These are phyloP conservation scores for Penicillium mononematosum DNA, from an alignment of 495 filamentous ascomycete species.

Conservation along the genomic window DNA sequence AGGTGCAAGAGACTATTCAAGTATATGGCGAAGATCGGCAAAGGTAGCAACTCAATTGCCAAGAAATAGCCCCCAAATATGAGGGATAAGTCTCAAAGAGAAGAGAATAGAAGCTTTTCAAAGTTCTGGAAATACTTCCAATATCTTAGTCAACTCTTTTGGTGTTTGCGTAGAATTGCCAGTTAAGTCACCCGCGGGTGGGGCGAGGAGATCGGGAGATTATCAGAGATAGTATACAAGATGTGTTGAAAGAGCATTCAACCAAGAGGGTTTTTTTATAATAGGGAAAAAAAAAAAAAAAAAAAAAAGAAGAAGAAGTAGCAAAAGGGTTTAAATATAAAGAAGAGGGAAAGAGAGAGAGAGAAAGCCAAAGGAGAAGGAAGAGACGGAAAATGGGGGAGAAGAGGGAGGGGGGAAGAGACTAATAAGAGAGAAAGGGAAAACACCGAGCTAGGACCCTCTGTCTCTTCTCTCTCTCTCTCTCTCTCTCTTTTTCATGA, in stretches of 20 bases:
- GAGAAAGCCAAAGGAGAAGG: slow-evolving; percentile 8
- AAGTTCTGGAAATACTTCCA: not conserved
- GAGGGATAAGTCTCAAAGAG: not conserved
- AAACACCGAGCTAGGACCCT: slow-evolving; percentile 13
- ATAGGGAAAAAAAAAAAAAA: not conserved
- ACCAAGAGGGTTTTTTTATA: not conserved
- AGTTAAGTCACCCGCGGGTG: slow-evolving; percentile 10
- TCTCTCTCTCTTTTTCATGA: not conserved
- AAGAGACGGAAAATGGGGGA: slow-evolving; percentile 11
- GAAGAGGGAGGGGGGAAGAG: slow-evolving; percentile 13
- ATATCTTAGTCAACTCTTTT: not conserved
- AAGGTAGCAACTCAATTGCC: not conserved
- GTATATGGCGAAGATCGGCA: not conserved
- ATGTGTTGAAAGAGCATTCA: not conserved
- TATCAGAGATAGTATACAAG: slow-evolving; percentile 9
- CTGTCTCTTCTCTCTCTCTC: not conserved
- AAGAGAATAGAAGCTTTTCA: not conserved
- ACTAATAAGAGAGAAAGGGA: slow-evolving; percentile 13
- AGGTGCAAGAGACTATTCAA: not conserved
- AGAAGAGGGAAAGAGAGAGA: slow-evolving; percentile 7
- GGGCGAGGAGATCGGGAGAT: slow-evolving; percentile 12
- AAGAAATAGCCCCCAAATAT: not conserved
- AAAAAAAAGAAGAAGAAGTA: not conserved
- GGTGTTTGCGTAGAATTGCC: slow-evolving; percentile 3
- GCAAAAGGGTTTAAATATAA: slow-evolving; percentile 8